Percentiles rank a stretch among this genome's conserved stretches.
Conservation (phyloP, 2,329 filamentous ascomycete species). For the Neofusicoccum ribis region DNA sequence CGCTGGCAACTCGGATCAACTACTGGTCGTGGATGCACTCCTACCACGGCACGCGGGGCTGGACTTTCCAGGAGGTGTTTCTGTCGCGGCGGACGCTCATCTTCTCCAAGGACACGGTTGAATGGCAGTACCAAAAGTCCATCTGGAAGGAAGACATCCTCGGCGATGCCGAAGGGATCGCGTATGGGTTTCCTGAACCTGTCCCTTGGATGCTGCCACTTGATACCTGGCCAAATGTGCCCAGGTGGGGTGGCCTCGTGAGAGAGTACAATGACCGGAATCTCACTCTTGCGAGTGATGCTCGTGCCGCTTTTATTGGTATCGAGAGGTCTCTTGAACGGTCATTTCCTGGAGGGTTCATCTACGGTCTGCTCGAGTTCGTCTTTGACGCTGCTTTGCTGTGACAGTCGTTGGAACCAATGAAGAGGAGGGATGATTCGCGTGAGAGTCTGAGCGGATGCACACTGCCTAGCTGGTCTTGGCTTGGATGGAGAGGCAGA, state of each 20-base stretch:
- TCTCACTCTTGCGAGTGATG: not conserved
- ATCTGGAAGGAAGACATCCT: not conserved
- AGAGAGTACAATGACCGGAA: not conserved
- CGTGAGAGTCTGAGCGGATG: too few species aligned
- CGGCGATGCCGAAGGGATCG: too few species aligned
- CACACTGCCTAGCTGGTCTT: not conserved
- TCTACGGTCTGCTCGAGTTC: not conserved
- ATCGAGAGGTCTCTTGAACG: not conserved
- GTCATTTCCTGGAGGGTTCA: not conserved
- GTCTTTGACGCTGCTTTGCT: not conserved
- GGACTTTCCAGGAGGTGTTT: too few species aligned
- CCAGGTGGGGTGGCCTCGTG: not conserved
- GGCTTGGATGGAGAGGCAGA: not conserved
- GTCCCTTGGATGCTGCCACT: too few species aligned
- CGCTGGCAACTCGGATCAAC: too few species aligned
- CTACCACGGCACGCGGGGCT: too few species aligned
- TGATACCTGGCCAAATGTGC: not conserved
- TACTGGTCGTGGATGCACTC: too few species aligned
- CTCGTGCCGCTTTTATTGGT: not conserved
- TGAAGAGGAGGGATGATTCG: not conserved
- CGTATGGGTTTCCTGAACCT: too few species aligned
- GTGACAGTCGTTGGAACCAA: not conserved
- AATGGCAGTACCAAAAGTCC: too few species aligned
- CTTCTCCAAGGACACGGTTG: too few species aligned
- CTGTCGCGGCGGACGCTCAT: too few species aligned